Percentiles rank a stretch among this genome's conserved stretches.
phyloP scores from a whole-genome alignment of 352 stramenopile genomes.

The Nothophytophthora sp. region DNA sequence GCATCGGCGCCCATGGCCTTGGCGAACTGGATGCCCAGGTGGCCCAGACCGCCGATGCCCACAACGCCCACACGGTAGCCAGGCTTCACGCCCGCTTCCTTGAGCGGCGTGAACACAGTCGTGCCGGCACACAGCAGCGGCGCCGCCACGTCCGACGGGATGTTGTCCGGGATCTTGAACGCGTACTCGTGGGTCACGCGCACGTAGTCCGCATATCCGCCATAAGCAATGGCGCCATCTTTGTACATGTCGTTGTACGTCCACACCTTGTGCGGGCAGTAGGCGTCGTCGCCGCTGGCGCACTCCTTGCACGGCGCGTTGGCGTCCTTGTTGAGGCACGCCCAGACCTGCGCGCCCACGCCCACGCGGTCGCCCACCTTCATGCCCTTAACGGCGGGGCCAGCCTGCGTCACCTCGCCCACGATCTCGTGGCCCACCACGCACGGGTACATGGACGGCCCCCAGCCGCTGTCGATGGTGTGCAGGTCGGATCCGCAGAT shows the following conservation, averaged over 20 bases:
- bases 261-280: conserved; percentile 45
- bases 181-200: conserved; percentile 66
- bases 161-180: conserved; percentile 72
- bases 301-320: conserved; percentile 61
- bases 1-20: conserved; percentile 57
- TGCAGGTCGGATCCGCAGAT: conserved; percentile 70
- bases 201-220: conserved; percentile 75
- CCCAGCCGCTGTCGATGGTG: conserved; percentile 52
- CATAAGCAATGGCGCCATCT: conserved; percentile 40
- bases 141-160: conserved; percentile 54
- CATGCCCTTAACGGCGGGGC: conserved; percentile 49
- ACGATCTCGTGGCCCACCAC: conserved; percentile 68
- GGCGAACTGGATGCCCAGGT: conserved; percentile 84
- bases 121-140: conserved; percentile 82
- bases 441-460: conserved; percentile 39
- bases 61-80: conserved; percentile 67
- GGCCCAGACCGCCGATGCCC: conserved; percentile 84
- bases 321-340: conserved; percentile 62
- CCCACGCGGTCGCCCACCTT: conserved; percentile 83
- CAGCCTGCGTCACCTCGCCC: conserved; percentile 41
- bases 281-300: conserved; percentile 48
- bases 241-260: conserved; percentile 55
- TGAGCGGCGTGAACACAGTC: conserved; percentile 78
- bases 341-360: conserved; percentile 81
- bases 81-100: conserved; percentile 42